Conservation (phyloP, 1,284 basidiomycete genomes). For the Entoloma clypeatum region DNA sequence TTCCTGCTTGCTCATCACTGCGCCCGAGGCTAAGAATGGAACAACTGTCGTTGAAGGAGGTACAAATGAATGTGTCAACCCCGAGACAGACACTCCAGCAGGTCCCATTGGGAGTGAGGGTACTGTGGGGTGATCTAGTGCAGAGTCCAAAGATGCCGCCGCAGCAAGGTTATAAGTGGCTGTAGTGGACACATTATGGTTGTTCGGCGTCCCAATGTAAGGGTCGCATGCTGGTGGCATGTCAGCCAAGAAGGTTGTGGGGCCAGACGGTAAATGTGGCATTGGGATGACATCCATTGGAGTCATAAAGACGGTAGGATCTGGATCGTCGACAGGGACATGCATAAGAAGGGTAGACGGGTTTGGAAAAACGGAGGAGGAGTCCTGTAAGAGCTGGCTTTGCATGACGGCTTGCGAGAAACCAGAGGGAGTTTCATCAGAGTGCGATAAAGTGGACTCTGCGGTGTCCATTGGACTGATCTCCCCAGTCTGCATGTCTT, state of each 20-base stretch:
- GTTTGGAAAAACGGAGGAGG: conserved; percentile 35
- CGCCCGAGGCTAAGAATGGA: conserved; percentile 20
- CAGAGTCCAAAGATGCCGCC: conserved; percentile 46
- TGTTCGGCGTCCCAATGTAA: conserved; percentile 28
- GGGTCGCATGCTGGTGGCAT: conserved; percentile 32
- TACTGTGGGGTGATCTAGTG: conserved; percentile 37
- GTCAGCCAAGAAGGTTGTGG: conserved; percentile 36
- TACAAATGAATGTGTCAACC: conserved; percentile 15
- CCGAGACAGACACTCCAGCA: conserved; percentile 18
- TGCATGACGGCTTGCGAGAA: conserved; percentile 20
- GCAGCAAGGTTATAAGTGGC: conserved; percentile 34
- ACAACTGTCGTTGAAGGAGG: conserved; percentile 12
- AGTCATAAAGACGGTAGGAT: conserved; percentile 30
- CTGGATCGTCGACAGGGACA: conserved; percentile 38
- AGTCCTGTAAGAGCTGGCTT: conserved; percentile 28
- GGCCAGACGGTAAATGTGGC: conserved; percentile 20
- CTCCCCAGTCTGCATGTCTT: conserved; percentile 27
- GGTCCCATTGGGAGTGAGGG: too few relatives aligned
- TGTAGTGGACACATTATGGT: conserved; percentile 38
- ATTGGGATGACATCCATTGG: conserved; percentile 38
- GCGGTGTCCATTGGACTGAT: conserved; percentile 34
- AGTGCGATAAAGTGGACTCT: conserved; percentile 23
- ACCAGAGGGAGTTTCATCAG: conserved; percentile 22
- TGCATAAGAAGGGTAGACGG: conserved; percentile 28
- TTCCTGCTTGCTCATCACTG: conserved; percentile 18